phyloP scores from a whole-genome alignment of 208 protist genomes.

The Trypanosoma brucei region DNA sequence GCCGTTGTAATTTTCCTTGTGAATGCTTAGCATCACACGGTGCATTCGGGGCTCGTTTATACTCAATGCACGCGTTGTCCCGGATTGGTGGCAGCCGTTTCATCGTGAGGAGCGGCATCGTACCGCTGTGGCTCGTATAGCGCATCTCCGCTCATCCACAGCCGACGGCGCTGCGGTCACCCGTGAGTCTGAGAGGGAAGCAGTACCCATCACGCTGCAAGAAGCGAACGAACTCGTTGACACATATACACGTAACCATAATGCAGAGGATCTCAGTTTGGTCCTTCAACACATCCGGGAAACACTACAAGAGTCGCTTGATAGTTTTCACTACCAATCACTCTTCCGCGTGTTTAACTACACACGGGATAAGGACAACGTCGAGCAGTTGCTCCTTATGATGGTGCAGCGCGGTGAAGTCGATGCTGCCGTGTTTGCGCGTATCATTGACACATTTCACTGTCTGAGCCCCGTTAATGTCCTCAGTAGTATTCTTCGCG shows the following conservation, averaged over 20 bases:
- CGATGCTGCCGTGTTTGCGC: constrained; percentile 65
- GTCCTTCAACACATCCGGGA: constrained; percentile 77
- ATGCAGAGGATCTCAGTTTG: constrained; percentile 58
- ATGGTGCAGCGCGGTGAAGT: constrained; percentile 52
- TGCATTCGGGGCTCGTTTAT: constrained; percentile 41
- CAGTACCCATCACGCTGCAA: constrained; percentile 8
- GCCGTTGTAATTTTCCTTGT: neutral
- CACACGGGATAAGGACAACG: constrained; percentile 56
- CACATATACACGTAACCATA: constrained; percentile 62
- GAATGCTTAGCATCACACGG: constrained; percentile 28
- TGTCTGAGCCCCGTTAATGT: constrained; percentile 47
- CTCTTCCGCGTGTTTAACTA: constrained; percentile 81
- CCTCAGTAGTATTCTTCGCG: constrained; percentile 38
- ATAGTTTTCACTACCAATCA: constrained; percentile 66
- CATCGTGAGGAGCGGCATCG: constrained; percentile 63
- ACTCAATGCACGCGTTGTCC: constrained; percentile 51
- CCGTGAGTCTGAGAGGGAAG: neutral
- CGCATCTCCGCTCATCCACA: constrained; percentile 20
- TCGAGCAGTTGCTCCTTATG: constrained; percentile 71
- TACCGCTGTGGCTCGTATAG: constrained; percentile 40
- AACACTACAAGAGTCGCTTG: constrained; percentile 50
- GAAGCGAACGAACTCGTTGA: constrained; percentile 68
- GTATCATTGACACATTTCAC: constrained; percentile 70
- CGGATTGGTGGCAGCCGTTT: constrained; percentile 82
- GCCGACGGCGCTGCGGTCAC: neutral